Percentiles rank a stretch among this genome's conserved stretches.
phyloP scores from a whole-genome alignment of 768 basidiomycete species.

The Paxillus ammoniavirescens region DNA sequence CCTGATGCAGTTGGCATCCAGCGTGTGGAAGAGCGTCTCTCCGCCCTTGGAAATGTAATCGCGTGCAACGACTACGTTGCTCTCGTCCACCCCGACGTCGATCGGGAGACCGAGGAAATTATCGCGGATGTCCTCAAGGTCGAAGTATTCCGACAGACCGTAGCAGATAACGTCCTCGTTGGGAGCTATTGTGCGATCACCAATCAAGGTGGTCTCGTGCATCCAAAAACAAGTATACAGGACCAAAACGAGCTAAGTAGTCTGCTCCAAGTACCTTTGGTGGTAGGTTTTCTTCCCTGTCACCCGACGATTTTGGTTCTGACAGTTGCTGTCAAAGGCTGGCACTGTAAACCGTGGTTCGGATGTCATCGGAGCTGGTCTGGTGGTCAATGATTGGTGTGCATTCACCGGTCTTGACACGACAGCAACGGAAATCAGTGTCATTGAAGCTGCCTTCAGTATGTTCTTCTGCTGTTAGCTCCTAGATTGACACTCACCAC shows the following conservation, averaged over 20 bases:
- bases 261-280: constrained; percentile 89
- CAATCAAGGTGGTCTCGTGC: constrained; percentile 96
- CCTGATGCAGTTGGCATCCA: constrained; percentile 94
- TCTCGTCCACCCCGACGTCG: constrained; percentile 96
- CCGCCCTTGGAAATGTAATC: constrained; percentile 97
- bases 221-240: constrained; percentile 95
- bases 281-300: constrained; percentile 54
- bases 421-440: constrained; percentile 98
- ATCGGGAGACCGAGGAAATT: constrained; percentile 99
- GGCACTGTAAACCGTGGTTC: constrained; percentile 99
- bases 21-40: constrained; percentile 94
- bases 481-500: constrained; percentile 3
- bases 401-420: constrained; percentile 99
- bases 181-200: constrained; percentile 94
- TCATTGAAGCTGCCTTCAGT: constrained; percentile 98
- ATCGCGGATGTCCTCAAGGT: constrained; percentile 99
- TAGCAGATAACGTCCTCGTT: constrained; percentile 95
- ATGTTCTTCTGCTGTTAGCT: constrained; percentile 35
- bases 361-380: constrained; percentile 94
- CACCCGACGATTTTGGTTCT: neutral
- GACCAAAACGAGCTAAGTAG: constrained; percentile 97
- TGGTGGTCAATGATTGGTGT: constrained; percentile 99
- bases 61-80: constrained; percentile 99
- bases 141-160: constrained; percentile 96
- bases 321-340: constrained; percentile 49